Evolutionary conservation across 192 early-diverging fungal species (phyloP), one percentile per base, ranked within the genome.

Genomic region (Kappamyces sp.): DNA sequence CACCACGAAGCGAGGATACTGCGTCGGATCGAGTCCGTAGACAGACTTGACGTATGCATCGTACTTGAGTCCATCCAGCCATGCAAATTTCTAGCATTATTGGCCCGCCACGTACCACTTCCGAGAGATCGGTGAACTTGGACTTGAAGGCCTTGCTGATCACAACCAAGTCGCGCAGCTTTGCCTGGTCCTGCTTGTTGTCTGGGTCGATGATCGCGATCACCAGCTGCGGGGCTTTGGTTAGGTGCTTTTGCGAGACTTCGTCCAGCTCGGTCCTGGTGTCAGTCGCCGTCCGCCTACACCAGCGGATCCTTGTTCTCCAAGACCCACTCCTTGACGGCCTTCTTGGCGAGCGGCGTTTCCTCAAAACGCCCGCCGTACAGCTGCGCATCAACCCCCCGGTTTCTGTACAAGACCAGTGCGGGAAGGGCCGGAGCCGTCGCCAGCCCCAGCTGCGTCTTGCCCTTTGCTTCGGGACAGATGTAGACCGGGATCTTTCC

Each of bases 51-150:
- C 45, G 53, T 77, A 77, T 2, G 49, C 37, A 29, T 15, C 30
- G 55, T 65, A 70, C 45, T 70, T 61, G 4, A 60, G 35, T 1
- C 53, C 66, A 65, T 77, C 71, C n/a, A 77, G 47, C 67, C 70
- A 77, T 12, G 71, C 64, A 54, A 69, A 69, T 6, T 51, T 32
- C 4, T 12, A 45, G 14, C 14, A 14, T 14, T n/a, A 45, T 0
- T 0, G 12, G 12, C 14, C 14, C 43, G 43, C 43, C 12, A 45
- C 43, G 43, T 12, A 12, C 12, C 43, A 14, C 14, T n/a, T n/a
- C 43, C 14, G 43, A 22, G 22, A 22, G 22, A 22, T 22, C 22
- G 22, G 22, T 22, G 22, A 22, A 22, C 22, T 22, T 22, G 22
- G 22, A 22, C 22, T 22, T 22, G 22, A 22, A 22, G 22, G 22